These are phyloP conservation scores for Coemansia sp. DNA, from an alignment of 371 early-diverging fungal genomes.

Conservation along the genomic window DNA sequence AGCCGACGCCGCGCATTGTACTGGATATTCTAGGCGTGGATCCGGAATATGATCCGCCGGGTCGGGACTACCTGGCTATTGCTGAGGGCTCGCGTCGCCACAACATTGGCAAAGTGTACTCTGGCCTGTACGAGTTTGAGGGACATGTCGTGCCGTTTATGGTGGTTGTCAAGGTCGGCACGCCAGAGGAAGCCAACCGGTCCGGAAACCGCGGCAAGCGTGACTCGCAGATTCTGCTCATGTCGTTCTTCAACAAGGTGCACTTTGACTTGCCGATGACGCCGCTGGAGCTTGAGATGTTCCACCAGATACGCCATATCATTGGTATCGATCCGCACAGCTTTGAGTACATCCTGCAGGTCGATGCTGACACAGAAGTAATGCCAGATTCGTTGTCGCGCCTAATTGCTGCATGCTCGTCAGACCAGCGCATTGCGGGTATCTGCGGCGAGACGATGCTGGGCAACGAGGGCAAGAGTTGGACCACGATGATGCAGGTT, in stretches of 20 bases:
- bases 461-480: conserved; percentile 77
- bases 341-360: conserved; percentile 88
- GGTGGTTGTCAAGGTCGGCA: conserved; percentile 91
- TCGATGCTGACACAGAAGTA: conserved; percentile 93
- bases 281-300: conserved; percentile 70
- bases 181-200: conserved; percentile 72
- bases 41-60: conserved; percentile 77
- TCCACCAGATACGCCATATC: conserved; percentile 81
- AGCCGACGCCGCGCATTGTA: conserved; percentile 94
- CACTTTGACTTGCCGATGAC: conserved; percentile 16
- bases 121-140: conserved; percentile 79
- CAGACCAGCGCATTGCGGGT: conserved; percentile 84
- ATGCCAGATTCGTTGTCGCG: conserved; percentile 75
- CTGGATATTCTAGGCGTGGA: conserved; percentile 82
- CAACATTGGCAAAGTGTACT: conserved; percentile 91
- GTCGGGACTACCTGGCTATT: conserved; percentile 79
- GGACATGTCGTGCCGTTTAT: conserved; percentile 79
- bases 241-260: conserved; percentile 17
- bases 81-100: conserved; percentile 84
- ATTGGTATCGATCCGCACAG: conserved; percentile 81
- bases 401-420: conserved; percentile 79
- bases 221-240: conserved; percentile 13
- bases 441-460: conserved; percentile 89
- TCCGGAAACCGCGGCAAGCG: conserved; percentile 65
- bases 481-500: conserved; percentile 92